Evolutionary conservation across 331 rosid genomes (phyloP), one percentile per base, ranked within the genome.

Genomic region (Dryas integrifolia): DNA sequence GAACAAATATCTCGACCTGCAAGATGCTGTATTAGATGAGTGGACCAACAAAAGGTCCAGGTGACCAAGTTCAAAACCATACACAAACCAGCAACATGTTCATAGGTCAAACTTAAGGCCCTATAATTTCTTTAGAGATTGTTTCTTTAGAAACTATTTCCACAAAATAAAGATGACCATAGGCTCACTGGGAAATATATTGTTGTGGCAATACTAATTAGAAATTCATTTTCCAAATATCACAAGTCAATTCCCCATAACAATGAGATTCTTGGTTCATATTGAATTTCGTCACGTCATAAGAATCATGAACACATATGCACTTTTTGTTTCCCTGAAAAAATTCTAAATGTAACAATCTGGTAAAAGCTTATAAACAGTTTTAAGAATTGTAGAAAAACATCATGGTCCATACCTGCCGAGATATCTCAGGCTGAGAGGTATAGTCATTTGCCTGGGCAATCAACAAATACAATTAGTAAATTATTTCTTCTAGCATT

Each of bases 1-100:
- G 80, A 58, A 93, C 70, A 76, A 91, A 93, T 81, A 93, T 89
- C 85, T 93, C 97, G 70, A 88, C 94, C 98, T 93, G 94, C 72
- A 80, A 71, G 70, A 75, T 77, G 74, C 44, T 41, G 13, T 46
- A 70, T 41, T 30, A 60, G 41, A 65, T 44, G 55, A 57, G 74
- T 51, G 79, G 51, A 45, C 41, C 38, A 48, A 39, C 15, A 63
- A 58, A 55, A 39, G 15, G 14, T 53, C 67, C 45, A 11, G 56
- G 13, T 45, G 80, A 64, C 16, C 46, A 74, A 77, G 69, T 59
- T 52, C 65, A 11, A 30, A 60, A 58, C 47, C 43, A 18, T 38
- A 58, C 8, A 14, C 35, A 10, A 14, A 70, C 7, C 2, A 63
- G 14, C 14, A 24, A 35, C 62, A 49, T 58, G 47, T 57, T 72